Evolutionary conservation across 148 eudicot genomes (phyloP).

Genomic region (Chenopodium berlandieri): DNA sequence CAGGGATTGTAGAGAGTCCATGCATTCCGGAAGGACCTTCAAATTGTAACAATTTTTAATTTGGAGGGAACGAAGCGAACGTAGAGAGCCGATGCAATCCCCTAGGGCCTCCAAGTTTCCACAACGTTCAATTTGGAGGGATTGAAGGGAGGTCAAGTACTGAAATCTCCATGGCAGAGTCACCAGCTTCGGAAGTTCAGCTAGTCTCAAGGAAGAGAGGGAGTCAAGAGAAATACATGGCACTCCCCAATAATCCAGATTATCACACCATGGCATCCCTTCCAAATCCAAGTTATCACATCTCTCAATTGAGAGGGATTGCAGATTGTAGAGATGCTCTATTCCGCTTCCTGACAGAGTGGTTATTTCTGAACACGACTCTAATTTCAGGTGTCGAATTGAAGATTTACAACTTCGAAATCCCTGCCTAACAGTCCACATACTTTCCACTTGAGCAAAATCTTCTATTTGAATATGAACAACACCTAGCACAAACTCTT

Average conservation of each 20-base stretch:
- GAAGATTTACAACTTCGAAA: not conserved
- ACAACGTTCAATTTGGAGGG: too few relatives aligned
- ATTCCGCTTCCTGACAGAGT: not conserved
- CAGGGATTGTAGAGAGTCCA: too few relatives aligned
- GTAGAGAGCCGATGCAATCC: too few relatives aligned
- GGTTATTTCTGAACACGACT: not conserved
- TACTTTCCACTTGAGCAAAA: not conserved
- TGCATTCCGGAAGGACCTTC: too few relatives aligned
- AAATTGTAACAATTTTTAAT: too few relatives aligned
- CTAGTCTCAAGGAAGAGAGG: slow-evolving; percentile 11
- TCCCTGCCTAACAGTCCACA: not conserved
- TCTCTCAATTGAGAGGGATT: not conserved
- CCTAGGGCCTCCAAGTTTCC: too few relatives aligned
- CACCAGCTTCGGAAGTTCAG: too few relatives aligned
- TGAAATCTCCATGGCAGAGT: too few relatives aligned
- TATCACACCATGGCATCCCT: not conserved
- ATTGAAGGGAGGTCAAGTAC: too few relatives aligned
- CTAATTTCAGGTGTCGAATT: not conserved
- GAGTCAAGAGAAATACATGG: not conserved
- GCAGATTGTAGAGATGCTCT: not conserved
- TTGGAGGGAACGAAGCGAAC: too few relatives aligned
- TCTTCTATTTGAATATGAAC: not conserved
- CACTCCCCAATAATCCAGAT: not conserved
- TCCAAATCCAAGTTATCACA: not conserved
- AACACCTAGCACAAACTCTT: not conserved